Evolutionary conservation across 2,329 filamentous ascomycete species (phyloP), one percentile per base, ranked within the genome.

Genomic region (Ascochyta pisi): DNA sequence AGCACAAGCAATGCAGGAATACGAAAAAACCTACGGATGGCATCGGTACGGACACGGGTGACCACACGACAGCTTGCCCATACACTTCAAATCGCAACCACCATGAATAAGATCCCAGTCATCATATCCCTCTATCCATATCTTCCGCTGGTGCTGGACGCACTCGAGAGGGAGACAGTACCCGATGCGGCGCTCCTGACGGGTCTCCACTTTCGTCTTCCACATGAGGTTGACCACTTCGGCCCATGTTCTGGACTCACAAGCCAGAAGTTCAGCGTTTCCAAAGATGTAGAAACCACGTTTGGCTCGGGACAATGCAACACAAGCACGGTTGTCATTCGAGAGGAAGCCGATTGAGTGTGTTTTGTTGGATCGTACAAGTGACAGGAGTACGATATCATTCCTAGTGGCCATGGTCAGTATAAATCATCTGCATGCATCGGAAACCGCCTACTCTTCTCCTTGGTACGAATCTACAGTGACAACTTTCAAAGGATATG

Each of bases 391-490:
- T 9, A 97, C 82, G 8, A 96, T 81, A 23, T 93, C 89, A 59
- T 96, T 96, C 70, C 43, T 49, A 23, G 15, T 12, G 7, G n/a
- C 29, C 4, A 6, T 4, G 3, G 27, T 43, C 6, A 49, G 46
- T 3, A 47, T 42, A 10, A 13, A 19, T 10, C 6, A 3, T 15
- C 27, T 7, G 6, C 5, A 13, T 12, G 16, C 12, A 15, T n/a
- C 9, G 19, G 2, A 40, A 23, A 3, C 26, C 1, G 35, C 53
- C 9, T 46, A 46, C 54, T 58, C 55, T 39, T 58, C 55, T 12
- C 92, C 92, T 72, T 96, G 92, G 67, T 94, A 96, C 0, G 89
- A 91, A 67, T 96, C 93, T 0, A 97, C 90, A 0, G 92, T 96
- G 31, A 86, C 84, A 1, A 96, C 88, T 2, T 88, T 88, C 64